Conservation (phyloP, 2,329 filamentous ascomycete genomes). For the Colletotrichum musicola region DNA sequence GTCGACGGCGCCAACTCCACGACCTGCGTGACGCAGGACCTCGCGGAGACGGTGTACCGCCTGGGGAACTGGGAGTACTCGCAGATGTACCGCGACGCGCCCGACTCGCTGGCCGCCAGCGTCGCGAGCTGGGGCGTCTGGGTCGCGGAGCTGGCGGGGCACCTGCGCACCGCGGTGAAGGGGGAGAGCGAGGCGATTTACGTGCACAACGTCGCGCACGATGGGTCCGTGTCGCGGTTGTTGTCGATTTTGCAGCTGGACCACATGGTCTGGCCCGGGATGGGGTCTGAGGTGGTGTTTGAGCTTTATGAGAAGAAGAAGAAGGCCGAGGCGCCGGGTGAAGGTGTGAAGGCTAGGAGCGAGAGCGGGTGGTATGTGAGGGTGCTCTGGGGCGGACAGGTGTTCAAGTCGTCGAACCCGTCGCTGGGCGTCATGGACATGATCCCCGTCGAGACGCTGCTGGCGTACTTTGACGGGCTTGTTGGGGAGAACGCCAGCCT, state of each 20-base stretch:
- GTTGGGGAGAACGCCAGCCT: conserved; percentile 67
- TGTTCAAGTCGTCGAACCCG: conserved; percentile 76
- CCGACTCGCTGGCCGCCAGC: conserved; percentile 72
- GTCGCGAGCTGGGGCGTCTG: conserved; percentile 77
- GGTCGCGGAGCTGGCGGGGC: conserved; percentile 76
- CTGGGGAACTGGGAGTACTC: conserved; percentile 86
- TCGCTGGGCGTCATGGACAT: conserved; percentile 77
- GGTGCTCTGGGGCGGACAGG: conserved; percentile 78
- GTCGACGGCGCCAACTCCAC: conserved; percentile 58
- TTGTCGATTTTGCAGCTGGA: conserved; percentile 79
- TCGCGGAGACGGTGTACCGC: conserved; percentile 79
- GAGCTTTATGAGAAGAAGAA: conserved; percentile 71
- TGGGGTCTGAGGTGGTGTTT: conserved; percentile 84
- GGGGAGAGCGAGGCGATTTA: conserved; percentile 62
- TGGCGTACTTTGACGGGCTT: conserved; percentile 79
- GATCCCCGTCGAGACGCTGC: conserved; percentile 73
- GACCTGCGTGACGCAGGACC: conserved; percentile 71
- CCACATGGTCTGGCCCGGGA: conserved; percentile 86
- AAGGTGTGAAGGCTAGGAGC: not conserved
- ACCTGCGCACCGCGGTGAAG: conserved; percentile 68
- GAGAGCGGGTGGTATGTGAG: conserved; percentile 65
- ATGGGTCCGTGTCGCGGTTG: conserved; percentile 77
- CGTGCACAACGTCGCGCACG: conserved; percentile 84
- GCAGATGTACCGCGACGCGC: conserved; percentile 78
- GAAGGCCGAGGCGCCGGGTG: conserved; percentile 8